phyloP scores from a whole-genome alignment of 108 stramenopile species.

The Aurantiochytrium sp. region DNA sequence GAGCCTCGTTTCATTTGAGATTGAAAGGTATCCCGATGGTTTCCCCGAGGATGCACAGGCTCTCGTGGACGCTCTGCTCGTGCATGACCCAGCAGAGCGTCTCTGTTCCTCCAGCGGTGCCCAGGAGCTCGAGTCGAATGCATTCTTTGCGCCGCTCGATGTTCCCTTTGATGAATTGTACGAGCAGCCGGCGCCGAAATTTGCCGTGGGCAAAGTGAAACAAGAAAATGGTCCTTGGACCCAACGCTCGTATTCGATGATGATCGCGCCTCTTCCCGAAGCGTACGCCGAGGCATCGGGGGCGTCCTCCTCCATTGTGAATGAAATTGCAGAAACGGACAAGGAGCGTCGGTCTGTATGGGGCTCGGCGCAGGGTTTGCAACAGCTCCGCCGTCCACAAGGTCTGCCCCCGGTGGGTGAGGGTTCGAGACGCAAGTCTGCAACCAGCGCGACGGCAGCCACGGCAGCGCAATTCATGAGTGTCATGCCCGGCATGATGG shows the following conservation, averaged over 20 bases:
- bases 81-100: neutral
- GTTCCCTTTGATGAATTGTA: neutral
- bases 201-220: neutral
- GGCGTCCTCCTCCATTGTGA: neutral
- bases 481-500: neutral
- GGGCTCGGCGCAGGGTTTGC: neutral
- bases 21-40: neutral
- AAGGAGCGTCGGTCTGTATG: neutral
- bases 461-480: neutral
- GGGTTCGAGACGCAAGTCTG: neutral
- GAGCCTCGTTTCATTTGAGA: slow-evolving; percentile 69
- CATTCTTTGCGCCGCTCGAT: neutral
- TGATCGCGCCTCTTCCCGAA: neutral
- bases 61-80: neutral
- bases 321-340: neutral
- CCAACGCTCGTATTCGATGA: neutral
- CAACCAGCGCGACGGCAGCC: neutral
- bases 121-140: neutral
- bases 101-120: neutral
- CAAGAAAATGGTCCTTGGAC: neutral
- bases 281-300: neutral
- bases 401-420: neutral
- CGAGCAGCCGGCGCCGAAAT: neutral
- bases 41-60: neutral
- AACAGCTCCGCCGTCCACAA: neutral